Conservation (phyloP, 2,329 filamentous ascomycete species). For the Dactylella cylindrospora region DNA sequence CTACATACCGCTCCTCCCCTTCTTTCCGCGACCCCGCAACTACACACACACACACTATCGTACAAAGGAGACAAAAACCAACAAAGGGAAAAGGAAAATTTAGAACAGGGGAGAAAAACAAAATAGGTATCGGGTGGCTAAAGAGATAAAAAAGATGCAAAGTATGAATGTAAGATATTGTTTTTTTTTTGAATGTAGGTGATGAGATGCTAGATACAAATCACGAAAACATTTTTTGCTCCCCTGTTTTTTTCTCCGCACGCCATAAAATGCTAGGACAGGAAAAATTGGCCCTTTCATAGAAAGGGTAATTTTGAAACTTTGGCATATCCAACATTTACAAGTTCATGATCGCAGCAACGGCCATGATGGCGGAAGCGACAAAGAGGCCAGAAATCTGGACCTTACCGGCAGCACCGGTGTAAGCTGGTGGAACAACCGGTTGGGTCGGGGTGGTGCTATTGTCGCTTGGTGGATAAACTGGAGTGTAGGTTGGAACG, state of each 20-base stretch:
- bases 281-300: constrained; percentile 2
- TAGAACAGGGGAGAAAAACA: not conserved
- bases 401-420: constrained; percentile 39
- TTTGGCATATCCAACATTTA: constrained; percentile 43
- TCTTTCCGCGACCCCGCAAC: not conserved
- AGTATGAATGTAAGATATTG: constrained; percentile 9
- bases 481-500: not conserved
- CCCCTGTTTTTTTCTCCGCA: too few relatives aligned
- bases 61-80: constrained; percentile 8
- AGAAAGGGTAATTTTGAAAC: not conserved
- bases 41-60: not conserved
- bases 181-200: constrained; percentile 20
- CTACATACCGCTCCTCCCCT: too few relatives aligned
- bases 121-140: constrained; percentile 27
- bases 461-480: constrained; percentile 6
- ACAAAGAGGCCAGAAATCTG: constrained; percentile 40
- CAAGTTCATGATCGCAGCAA: constrained; percentile 44
- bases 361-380: constrained; percentile 38
- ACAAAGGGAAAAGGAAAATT: constrained; percentile 16
- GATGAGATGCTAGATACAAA: constrained; percentile 41
- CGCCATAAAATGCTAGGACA: too few relatives aligned
- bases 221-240: too few relatives aligned
- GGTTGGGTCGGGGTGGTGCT: constrained; percentile 28
- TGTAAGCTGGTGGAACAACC: constrained; percentile 40
- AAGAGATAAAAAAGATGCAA: constrained; percentile 1